Percentiles rank a stretch among this genome's conserved stretches.
These are phyloP conservation scores for Metschnikowia anglica DNA, from an alignment of 805 yeast genomes.

Conservation along the genomic window DNA sequence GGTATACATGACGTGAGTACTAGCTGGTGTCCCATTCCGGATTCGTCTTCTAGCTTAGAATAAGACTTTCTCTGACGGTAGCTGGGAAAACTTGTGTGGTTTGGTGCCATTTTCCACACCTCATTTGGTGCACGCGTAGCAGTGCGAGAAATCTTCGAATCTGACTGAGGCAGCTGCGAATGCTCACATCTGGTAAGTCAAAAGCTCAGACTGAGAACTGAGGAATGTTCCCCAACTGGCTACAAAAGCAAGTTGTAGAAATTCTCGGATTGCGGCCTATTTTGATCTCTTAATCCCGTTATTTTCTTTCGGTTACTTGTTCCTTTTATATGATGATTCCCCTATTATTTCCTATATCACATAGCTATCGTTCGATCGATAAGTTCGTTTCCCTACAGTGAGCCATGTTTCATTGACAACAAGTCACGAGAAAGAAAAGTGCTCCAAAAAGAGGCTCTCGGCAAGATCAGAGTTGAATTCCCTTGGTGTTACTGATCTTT, in stretches of 20 bases:
- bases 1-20: constrained; percentile 48
- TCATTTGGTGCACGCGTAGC: constrained; percentile 1
- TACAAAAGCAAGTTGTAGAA: too few species aligned
- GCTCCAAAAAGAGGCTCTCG: too few species aligned
- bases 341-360: neutral
- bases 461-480: too few species aligned
- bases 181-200: too few species aligned
- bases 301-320: too few species aligned
- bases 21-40: constrained; percentile 53
- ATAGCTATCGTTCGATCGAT: neutral
- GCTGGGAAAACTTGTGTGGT: neutral
- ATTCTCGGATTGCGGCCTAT: too few species aligned
- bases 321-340: neutral
- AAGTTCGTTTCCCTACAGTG: neutral
- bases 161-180: neutral
- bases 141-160: neutral
- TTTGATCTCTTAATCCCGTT: too few species aligned
- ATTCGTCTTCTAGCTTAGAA: neutral
- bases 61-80: neutral
- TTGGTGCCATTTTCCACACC: neutral
- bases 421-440: too few species aligned
- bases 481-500: constrained; percentile 26
- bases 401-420: neutral
- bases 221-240: too few species aligned
- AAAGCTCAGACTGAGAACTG: too few species aligned